Conservation (phyloP, 129 eudicot genomes). For the Ambrosia trifida region DNA sequence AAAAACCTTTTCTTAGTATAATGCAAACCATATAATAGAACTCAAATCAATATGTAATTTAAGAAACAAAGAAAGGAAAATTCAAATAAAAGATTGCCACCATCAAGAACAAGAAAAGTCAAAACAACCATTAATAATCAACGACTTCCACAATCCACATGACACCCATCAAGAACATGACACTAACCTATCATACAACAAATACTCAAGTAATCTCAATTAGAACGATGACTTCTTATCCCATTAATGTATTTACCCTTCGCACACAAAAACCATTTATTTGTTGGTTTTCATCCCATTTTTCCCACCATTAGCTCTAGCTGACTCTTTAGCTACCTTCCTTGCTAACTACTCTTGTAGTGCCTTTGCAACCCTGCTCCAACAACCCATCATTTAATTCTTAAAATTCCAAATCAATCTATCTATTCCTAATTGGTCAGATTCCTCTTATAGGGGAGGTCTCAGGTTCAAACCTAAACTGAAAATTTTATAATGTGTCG, state of each 20-base stretch:
- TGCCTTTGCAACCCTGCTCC: slow-evolving; percentile 74
- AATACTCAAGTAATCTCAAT: slow-evolving; percentile 16
- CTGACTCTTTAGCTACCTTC: slow-evolving; percentile 45
- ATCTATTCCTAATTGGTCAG: no score
- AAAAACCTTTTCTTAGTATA: no score
- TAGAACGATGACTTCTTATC: no score
- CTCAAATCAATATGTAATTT: no score
- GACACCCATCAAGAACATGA: neutral
- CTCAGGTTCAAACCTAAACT: no score
- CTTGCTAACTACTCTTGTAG: slow-evolving; percentile 69
- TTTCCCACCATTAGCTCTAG: slow-evolving; percentile 38
- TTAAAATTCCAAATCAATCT: no score
- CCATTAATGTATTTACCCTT: slow-evolving; percentile 16
- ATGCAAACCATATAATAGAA: no score
- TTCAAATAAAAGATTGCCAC: neutral
- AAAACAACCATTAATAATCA: neutral
- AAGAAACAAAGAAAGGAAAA: no score
- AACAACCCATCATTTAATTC: no score
- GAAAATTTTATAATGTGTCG: no score
- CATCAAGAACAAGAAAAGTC: neutral
- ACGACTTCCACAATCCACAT: neutral
- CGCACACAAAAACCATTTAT: slow-evolving; percentile 18
- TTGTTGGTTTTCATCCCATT: slow-evolving; percentile 39
- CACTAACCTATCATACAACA: neutral
- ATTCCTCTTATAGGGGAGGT: no score